Conservation (phyloP, 352 stramenopile species). For the Pythium vanterpoolii region DNA sequence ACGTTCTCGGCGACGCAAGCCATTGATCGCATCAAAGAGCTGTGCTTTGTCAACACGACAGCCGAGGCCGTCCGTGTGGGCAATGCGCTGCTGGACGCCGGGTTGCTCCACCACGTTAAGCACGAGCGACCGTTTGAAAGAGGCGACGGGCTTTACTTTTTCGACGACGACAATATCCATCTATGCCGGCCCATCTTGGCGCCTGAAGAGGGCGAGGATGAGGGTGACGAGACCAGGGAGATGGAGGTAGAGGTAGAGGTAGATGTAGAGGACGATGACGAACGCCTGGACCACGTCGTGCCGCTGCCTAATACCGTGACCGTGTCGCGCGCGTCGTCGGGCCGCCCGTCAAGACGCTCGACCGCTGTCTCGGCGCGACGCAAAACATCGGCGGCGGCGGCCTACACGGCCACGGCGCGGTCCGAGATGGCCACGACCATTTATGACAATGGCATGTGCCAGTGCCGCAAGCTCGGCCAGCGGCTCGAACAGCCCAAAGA, state of each 20-base stretch:
- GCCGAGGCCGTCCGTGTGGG: conserved; percentile 28
- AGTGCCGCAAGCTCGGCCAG: conserved; percentile 57
- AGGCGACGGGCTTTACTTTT: conserved; percentile 17
- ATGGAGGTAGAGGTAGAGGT: too few relatives aligned
- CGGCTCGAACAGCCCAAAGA: conserved; percentile 41
- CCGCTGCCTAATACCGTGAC: conserved; percentile 4
- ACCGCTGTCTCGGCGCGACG: conserved; percentile 2
- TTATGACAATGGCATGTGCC: conserved; percentile 42
- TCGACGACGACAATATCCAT: conserved; percentile 27
- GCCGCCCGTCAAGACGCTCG: neutral
- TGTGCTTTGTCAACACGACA: conserved; percentile 21
- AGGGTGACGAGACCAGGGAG: too few relatives aligned
- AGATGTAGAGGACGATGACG: conserved; percentile 16
- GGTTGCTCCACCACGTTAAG: conserved; percentile 29
- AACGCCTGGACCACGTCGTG: conserved; percentile 21
- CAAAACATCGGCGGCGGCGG: conserved; percentile 8
- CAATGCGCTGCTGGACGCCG: conserved; percentile 34
- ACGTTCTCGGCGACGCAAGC: conserved; percentile 16
- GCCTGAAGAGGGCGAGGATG: neutral
- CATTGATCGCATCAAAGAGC: conserved; percentile 15
- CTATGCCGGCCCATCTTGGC: conserved; percentile 20
- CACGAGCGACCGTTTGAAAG: conserved; percentile 20
- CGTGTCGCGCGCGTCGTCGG: conserved; percentile 6
- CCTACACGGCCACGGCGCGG: neutral
- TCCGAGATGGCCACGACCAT: conserved; percentile 20